Conservation (phyloP, 306 rosid species). For the Acacia crassicarpa region DNA sequence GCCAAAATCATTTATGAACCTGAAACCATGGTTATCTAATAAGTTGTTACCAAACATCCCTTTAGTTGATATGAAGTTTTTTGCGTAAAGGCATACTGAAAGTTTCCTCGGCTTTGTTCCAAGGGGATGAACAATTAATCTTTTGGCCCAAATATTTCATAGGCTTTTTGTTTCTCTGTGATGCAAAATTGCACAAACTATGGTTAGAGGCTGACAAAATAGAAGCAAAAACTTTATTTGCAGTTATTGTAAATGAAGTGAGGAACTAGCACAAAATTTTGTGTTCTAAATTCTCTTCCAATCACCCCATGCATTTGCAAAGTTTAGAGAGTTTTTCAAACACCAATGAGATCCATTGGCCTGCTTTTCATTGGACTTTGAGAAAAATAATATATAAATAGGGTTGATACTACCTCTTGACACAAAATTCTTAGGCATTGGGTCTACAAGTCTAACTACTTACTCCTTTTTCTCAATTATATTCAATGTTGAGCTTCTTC, state of each 20-base stretch:
- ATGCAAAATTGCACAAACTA: conserved; percentile 16
- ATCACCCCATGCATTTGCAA: neutral
- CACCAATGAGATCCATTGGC: neutral
- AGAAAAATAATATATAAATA: neutral
- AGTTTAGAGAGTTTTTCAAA: neutral
- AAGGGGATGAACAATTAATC: neutral
- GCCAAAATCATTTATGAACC: too few species aligned
- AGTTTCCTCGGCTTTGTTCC: neutral
- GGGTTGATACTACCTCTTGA: neutral
- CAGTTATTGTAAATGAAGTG: neutral
- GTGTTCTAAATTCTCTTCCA: neutral
- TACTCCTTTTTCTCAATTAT: neutral
- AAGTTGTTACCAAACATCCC: too few species aligned
- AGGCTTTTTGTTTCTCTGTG: conserved; percentile 3
- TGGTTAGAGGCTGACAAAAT: conserved; percentile 12
- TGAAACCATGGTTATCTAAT: too few species aligned
- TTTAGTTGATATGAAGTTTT: too few species aligned
- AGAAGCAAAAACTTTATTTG: neutral
- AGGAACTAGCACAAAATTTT: neutral
- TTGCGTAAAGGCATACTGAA: too few species aligned
- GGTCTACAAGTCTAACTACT: neutral
- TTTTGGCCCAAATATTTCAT: neutral
- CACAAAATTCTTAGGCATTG: neutral
- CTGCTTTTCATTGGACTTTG: neutral
- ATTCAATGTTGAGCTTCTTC: neutral